A percentile compares a stretch with the other conserved stretches of the same genome.
Evolutionary conservation across 768 basidiomycete genomes (phyloP).

Genomic region (Strobilomyces echinocephalus): DNA sequence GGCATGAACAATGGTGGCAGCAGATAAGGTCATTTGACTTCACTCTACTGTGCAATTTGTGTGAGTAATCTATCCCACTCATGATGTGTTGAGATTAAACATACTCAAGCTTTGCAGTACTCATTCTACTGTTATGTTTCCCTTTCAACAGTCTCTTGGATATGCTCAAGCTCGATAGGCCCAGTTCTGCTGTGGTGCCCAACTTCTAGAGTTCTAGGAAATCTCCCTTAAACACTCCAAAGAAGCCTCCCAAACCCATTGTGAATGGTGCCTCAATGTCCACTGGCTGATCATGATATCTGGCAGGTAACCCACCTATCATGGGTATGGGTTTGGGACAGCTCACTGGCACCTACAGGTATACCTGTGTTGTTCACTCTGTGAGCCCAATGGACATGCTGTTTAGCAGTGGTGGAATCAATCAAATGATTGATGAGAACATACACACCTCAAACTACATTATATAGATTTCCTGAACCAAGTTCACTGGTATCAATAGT

Average conservation of each 20-base stretch:
- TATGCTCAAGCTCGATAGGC: constrained; percentile 69
- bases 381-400: too few relatives aligned
- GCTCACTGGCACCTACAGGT: too few relatives aligned
- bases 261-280: constrained; percentile 60
- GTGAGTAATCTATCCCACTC: background rate
- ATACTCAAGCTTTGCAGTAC: constrained; percentile 46
- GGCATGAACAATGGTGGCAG: constrained; percentile 79
- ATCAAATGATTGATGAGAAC: too few relatives aligned
- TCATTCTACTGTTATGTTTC: constrained; percentile 43
- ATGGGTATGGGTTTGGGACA: too few relatives aligned
- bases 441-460: too few relatives aligned
- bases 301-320: too few relatives aligned
- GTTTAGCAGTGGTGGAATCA: too few relatives aligned
- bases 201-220: constrained; percentile 85
- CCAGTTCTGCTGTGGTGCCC: constrained; percentile 83
- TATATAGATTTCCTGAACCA: too few relatives aligned
- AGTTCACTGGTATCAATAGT: too few relatives aligned
- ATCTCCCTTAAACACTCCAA: constrained; percentile 85
- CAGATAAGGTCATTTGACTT: constrained; percentile 77
- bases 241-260: constrained; percentile 77
- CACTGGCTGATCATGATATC: too few relatives aligned
- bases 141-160: constrained; percentile 73
- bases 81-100: constrained; percentile 29
- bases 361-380: too few relatives aligned
- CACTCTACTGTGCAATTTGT: constrained; percentile 34